Base-by-base conservation (phyloP, 768 basidiomycete genomes). In the Lactarius evosmus region DNA sequence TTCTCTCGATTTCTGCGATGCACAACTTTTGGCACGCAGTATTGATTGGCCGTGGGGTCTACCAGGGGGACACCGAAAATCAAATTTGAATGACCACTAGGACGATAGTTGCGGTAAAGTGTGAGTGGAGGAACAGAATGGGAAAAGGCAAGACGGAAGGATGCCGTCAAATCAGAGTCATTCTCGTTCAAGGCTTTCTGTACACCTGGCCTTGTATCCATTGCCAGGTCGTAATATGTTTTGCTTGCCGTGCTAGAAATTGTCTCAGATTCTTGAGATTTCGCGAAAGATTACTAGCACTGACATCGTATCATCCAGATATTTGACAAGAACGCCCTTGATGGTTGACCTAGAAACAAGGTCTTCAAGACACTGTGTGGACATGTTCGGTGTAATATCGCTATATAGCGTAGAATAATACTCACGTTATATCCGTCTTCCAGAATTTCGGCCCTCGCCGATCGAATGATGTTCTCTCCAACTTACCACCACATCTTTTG, bases 31-130 rank as follows among this genome's bases (percentile, higher is more conserved):
- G 95, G 95, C 33, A 89, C 79, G 11, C 87, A 83, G 16, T 84
- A 84, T 65, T 94, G 84, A 12, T 91, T 82, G 44, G 88, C 92
- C 14, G 93, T 90, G 71, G 96, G 96, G 71, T 95, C 94, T 40
- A 89, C 86, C 62, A 97, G 76, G 68, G 84, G 87, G 67, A 95
- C 86, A 25, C 94, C 95, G 71, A 96, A 97, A 40, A 95, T 90
- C 29, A 97, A 75, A 73, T 95, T 93, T 58, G 82, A 84, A 71
- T 93, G 95, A 71, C 86, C 85, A 29, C 95, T 93, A 29, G 95
- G 88, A 66, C 82, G 79, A 60, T 83, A 88, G 71, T 90, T 87
- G 69, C 88, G 81, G 74, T 94, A 93, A 69, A 91, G 76, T 36
- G 86, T 80, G 12, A 85, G 86, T 63, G 85, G 85, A 22, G 89